Evolutionary conservation across 805 yeast species (phyloP).

Genomic region (Sugiyamaella qingdaonensis): DNA sequence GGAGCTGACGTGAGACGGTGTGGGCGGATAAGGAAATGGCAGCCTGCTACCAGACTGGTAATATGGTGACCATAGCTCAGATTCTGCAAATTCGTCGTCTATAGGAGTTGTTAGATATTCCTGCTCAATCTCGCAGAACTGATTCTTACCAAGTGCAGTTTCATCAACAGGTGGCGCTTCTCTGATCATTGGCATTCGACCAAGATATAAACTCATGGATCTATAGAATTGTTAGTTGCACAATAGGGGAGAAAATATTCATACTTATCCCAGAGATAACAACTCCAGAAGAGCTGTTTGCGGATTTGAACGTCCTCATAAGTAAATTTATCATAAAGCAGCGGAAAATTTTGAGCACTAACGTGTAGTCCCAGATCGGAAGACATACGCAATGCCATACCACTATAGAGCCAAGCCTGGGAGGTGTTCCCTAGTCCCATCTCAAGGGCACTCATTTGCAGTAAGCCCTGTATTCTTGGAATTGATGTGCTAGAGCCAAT

Average conservation of each 20-base stretch:
- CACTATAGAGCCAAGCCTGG: slow-evolving; percentile 15
- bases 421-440: slow-evolving; percentile 9
- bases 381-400: slow-evolving; percentile 15
- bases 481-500: background rate
- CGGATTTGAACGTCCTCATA: slow-evolving; percentile 5
- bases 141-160: background rate
- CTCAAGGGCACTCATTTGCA: slow-evolving; percentile 10
- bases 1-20: background rate
- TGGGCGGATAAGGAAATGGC: background rate
- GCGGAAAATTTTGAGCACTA: slow-evolving; percentile 5
- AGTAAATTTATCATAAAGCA: slow-evolving; percentile 1
- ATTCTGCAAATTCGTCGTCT: slow-evolving; percentile 1
- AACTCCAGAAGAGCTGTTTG: slow-evolving; percentile 7
- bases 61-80: slow-evolving; percentile 2
- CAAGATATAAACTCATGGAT: slow-evolving; percentile 7
- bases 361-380: slow-evolving; percentile 12
- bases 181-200: slow-evolving; percentile 9
- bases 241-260: background rate
- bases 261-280: slow-evolving; percentile 10
- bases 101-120: no score
- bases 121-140: no score
- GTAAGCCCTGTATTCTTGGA: slow-evolving; percentile 1
- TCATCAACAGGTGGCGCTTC: background rate
- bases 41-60: background rate
- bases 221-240: background rate